Evolutionary conservation across 306 rosid genomes (phyloP).

Genomic region (Inga oerstediana): DNA sequence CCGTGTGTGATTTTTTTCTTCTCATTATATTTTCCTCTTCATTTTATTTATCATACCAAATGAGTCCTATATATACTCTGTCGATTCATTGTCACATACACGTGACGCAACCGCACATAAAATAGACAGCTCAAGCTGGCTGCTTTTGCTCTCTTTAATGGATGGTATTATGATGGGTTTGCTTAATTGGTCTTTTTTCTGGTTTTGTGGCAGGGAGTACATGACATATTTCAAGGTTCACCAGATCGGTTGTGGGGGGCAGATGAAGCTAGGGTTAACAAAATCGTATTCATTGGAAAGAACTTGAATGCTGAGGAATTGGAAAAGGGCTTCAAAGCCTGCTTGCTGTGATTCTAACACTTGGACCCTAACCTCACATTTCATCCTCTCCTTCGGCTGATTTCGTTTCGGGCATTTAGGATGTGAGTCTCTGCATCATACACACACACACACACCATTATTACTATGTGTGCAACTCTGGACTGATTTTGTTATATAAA

Average conservation of each 20-base stretch:
- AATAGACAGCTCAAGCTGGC: background rate
- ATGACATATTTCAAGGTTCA: conserved; percentile 97
- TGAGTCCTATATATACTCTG: background rate
- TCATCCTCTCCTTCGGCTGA: conserved; percentile 17
- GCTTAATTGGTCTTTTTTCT: conserved; percentile 12
- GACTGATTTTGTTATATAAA: conserved; percentile 8
- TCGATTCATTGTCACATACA: background rate
- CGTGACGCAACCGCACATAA: background rate
- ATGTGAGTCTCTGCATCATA: conserved; percentile 21
- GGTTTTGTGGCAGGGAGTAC: conserved; percentile 77
- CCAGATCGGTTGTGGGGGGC: conserved; percentile 92
- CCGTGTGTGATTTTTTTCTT: too few relatives aligned
- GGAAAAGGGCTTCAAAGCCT: conserved; percentile 79
- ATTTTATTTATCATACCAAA: background rate
- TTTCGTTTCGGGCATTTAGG: background rate
- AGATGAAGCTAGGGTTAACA: conserved; percentile 79
- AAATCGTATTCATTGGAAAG: conserved; percentile 91
- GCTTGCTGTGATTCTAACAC: conserved; percentile 56
- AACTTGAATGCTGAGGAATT: conserved; percentile 80
- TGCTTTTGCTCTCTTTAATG: background rate
- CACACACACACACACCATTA: background rate
- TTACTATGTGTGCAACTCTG: conserved; percentile 9
- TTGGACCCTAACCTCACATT: background rate
- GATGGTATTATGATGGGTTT: conserved; percentile 3
- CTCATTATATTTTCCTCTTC: background rate